phyloP scores from a whole-genome alignment of 495 filamentous ascomycete genomes.

The Aspergillus homomorphus region DNA sequence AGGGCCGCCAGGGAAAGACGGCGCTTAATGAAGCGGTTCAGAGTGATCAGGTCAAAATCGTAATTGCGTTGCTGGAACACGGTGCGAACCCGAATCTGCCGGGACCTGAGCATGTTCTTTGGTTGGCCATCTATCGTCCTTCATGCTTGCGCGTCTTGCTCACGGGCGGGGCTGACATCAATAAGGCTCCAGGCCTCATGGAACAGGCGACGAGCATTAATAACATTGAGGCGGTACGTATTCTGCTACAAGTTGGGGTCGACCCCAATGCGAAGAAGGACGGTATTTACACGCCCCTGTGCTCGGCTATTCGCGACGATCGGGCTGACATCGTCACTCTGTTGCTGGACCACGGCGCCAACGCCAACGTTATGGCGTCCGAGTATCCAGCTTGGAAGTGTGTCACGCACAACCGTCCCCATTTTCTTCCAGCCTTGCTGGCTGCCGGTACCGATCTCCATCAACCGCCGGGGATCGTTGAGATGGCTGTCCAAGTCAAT shows the following conservation, averaged over 20 bases:
- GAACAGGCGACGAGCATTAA: slow-evolving; percentile 52
- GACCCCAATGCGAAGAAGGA: slow-evolving; percentile 54
- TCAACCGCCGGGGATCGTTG: slow-evolving; percentile 52
- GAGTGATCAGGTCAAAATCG: slow-evolving; percentile 44
- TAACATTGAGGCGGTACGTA: slow-evolving; percentile 41
- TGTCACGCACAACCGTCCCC: slow-evolving; percentile 49
- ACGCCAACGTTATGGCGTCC: slow-evolving; percentile 51
- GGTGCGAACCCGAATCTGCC: slow-evolving; percentile 53
- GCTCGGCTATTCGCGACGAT: slow-evolving; percentile 54
- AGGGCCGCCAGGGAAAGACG: slow-evolving; percentile 51
- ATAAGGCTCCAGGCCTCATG: slow-evolving; percentile 48
- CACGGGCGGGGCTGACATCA: slow-evolving; percentile 45
- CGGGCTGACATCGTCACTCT: slow-evolving; percentile 48
- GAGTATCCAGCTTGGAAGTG: slow-evolving; percentile 57
- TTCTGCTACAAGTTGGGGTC: slow-evolving; percentile 47
- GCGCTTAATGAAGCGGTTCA: slow-evolving; percentile 54
- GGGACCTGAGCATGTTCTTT: slow-evolving; percentile 50
- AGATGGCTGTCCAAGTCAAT: slow-evolving; percentile 50
- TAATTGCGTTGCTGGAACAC: slow-evolving; percentile 46
- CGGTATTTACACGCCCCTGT: slow-evolving; percentile 54
- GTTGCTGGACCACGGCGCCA: slow-evolving; percentile 47
- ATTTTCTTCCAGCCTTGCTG: slow-evolving; percentile 48
- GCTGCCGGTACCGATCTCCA: slow-evolving; percentile 49
- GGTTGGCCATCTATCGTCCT: slow-evolving; percentile 53
- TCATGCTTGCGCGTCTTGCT: slow-evolving; percentile 48